Evolutionary conservation across 306 rosid genomes (phyloP), one percentile per base, ranked within the genome.

Genomic region (Prunus padus): DNA sequence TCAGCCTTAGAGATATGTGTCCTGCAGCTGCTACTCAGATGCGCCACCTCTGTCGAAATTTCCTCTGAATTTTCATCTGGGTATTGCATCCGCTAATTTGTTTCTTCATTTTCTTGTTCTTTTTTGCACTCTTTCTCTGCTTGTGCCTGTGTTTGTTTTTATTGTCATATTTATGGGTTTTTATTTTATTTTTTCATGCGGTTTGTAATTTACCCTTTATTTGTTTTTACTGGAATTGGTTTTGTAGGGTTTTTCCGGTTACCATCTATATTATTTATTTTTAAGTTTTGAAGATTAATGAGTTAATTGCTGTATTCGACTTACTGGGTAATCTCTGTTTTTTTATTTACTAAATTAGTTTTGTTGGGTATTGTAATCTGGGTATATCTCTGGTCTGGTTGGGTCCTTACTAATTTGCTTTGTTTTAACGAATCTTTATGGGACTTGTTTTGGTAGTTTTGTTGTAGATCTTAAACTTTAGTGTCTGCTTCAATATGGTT

Each of bases 21-120:
- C 13, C 64, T 52, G 12, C 20, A 13, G 25, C 59, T 19, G 52
- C 80, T 65, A 25, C 75, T 31, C 81, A 65, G 85, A 74, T 84
- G 85, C 76, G 61, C 52, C 65, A 64, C 6, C 67, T 61, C 40
- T 70, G 68, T 40, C 46, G 52, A 51, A 67, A 44, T 79, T 71
- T 63, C 10, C 40, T n/a, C 1, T 73, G 59, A 67, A 62, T 46
- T 69, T 4, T 68, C 40, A 1, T 19, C 78, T 7, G n/a, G 82
- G 82, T 73, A 71, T 71, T 67, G 74, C 11, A 26, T 77, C 67
- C 16, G 8, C 71, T 68, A 22, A 31, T 19, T 13, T 12, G 20
- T n/a, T 31, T 23, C 19, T 59, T 56, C 5, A 25, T 60, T 11
- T 40, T 11, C 13, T 14, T 25, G 0, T 5, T 7, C n/a, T 2